These are phyloP conservation scores for Colletotrichum tropicale DNA, from an alignment of 2,329 filamentous ascomycete species.

Conservation along the genomic window DNA sequence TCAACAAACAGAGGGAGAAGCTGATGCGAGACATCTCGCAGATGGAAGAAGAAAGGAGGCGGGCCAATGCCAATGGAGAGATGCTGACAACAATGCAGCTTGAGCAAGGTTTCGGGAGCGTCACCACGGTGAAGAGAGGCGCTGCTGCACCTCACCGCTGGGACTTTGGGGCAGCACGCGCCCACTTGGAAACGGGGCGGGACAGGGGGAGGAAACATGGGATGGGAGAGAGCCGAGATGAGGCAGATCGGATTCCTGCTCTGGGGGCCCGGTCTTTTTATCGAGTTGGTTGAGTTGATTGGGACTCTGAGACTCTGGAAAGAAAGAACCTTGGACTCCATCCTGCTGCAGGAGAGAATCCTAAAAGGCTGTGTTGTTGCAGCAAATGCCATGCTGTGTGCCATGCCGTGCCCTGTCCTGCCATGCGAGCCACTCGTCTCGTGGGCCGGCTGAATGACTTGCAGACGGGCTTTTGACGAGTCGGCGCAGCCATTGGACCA, in stretches of 20 bases:
- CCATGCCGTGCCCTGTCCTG: background rate
- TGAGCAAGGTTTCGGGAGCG: conserved; percentile 3
- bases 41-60: background rate
- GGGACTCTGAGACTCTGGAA: background rate
- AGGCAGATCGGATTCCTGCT: conserved; percentile 12
- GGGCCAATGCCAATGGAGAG: background rate
- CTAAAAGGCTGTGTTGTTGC: background rate
- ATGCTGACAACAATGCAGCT: background rate
- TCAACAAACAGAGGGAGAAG: background rate
- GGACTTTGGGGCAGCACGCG: background rate
- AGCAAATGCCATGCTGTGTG: background rate
- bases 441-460: background rate
- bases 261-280: background rate
- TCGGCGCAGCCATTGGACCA: background rate
- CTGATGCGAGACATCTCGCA: background rate
- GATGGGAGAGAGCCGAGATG: conserved; percentile 13
- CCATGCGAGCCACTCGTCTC: background rate
- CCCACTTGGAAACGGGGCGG: background rate
- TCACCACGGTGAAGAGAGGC: conserved; percentile 6
- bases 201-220: background rate
- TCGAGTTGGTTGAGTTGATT: background rate
- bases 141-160: conserved; percentile 11
- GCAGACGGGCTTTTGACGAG: background rate
- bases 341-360: background rate
- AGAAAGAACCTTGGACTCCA: background rate